Base-by-base conservation (phyloP, 1,284 basidiomycete species). In the Neotropicomus parvogracilis region DNA sequence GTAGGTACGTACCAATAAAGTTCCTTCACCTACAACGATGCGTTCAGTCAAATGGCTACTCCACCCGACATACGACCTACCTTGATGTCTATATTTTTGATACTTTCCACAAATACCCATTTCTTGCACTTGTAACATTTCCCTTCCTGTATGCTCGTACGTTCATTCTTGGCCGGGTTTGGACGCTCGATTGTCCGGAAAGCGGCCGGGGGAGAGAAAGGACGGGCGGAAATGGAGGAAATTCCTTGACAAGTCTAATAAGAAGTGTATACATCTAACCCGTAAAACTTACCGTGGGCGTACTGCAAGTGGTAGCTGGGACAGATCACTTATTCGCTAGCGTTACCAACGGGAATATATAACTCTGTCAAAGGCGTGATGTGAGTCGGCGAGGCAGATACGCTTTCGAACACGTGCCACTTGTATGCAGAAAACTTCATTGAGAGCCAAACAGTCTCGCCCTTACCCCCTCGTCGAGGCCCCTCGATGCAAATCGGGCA, bases 361-460 rank as follows among this genome's bases (percentile, higher is more conserved):
- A 37, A 50, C 65, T 49, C 66, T 65, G 38, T 50, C 16, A 36
- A 21, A 39, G 21, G 27, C 9, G n/a, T 26, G 11, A 33, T 11
- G 43, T 58, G 20, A 54, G 52, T 19, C 21, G 19, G 32, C 16
- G 39, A 52, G 40, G 37, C 39, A 12, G 21, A 29, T 28, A 37
- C 24, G n/a, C 32, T 16, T 13, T 37, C 28, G 14, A 17, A 47
- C 20, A 63, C 69, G 27, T 56, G 81, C 82, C 69, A 89, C 87
- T 88, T 89, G 70, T 82, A 90, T 20, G 86, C 87, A 19, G 83
- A 86, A 58, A 85, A 83, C 59, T 90, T 89, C 79, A 82, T 89
- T 1, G 80, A 78, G 19, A 89, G 66, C 85, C 88, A 89, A 27
- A 83, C 56, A 31, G 73, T 72, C 57, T 75, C 78, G 7, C 78